phyloP scores from a whole-genome alignment of 805 yeast species.

The Starmerella scarabaei region DNA sequence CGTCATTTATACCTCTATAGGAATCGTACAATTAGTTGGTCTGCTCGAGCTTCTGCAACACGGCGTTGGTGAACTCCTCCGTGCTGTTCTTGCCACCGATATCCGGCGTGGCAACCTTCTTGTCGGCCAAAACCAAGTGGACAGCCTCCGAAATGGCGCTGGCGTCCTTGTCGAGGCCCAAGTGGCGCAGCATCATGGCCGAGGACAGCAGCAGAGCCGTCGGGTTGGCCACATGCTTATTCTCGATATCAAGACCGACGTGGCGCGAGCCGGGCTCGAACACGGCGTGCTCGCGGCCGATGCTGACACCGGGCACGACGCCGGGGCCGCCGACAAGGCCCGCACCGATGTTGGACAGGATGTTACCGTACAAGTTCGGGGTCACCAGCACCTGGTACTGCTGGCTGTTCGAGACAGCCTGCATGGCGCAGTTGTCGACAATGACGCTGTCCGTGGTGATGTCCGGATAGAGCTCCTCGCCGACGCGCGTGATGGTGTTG shows the following conservation, averaged over 20 bases:
- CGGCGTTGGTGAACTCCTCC: constrained; percentile 87
- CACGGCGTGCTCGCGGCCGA: constrained; percentile 93
- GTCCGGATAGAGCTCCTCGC: constrained; percentile 62
- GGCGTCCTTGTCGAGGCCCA: constrained; percentile 75
- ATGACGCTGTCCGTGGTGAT: constrained; percentile 80
- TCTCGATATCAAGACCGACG: constrained; percentile 93
- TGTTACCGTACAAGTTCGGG: constrained; percentile 96
- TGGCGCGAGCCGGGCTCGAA: constrained; percentile 99
- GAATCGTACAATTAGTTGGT: constrained; percentile 9
- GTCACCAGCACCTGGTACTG: constrained; percentile 97
- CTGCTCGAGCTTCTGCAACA: constrained; percentile 51
- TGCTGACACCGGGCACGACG: constrained; percentile 95
- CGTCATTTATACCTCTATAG: no score
- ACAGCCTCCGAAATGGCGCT: constrained; percentile 82
- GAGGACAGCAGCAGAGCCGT: constrained; percentile 93
- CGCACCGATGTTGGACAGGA: constrained; percentile 94
- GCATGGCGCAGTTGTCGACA: constrained; percentile 98
- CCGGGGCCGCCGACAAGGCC: constrained; percentile 97
- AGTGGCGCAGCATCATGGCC: constrained; percentile 84
- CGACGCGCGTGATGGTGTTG: constrained; percentile 78
- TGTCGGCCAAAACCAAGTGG: constrained; percentile 79
- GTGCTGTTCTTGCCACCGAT: constrained; percentile 85
- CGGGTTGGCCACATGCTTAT: constrained; percentile 92
- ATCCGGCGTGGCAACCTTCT: constrained; percentile 72
- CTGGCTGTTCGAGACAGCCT: constrained; percentile 95